phyloP scores from a whole-genome alignment of 257 asterid genomes.

The Przewalskia tangutica region DNA sequence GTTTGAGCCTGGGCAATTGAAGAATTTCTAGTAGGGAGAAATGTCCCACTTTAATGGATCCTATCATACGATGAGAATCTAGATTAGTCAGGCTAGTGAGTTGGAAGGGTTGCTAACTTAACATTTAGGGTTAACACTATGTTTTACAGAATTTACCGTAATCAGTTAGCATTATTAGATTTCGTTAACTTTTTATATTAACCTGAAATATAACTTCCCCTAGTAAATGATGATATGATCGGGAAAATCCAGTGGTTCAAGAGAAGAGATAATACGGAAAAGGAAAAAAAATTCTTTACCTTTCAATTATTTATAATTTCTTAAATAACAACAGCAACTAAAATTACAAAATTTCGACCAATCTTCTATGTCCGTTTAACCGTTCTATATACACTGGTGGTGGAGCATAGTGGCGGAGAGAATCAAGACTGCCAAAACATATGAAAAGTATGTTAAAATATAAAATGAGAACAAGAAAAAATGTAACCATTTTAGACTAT shows the following conservation, averaged over 20 bases:
- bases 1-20: no score
- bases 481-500: not conserved
- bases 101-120: no score
- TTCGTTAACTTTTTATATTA: not conserved
- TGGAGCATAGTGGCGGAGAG: constrained; percentile 12
- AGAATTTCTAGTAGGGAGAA: no score
- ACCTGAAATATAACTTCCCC: not conserved
- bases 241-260: not conserved
- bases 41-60: no score
- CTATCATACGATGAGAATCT: no score
- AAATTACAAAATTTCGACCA: not conserved
- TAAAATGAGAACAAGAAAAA: not conserved
- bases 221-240: not conserved
- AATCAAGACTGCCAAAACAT: constrained; percentile 34
- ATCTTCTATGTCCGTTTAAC: not conserved
- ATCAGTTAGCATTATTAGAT: not conserved
- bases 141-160: not conserved
- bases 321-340: not conserved
- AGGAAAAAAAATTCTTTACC: not conserved
- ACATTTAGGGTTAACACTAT: no score
- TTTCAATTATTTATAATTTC: not conserved
- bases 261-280: not conserved
- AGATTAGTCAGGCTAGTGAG: no score
- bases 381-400: not conserved
- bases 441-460: not conserved